Evolutionary conservation across 331 rosid species (phyloP), one percentile per base, ranked within the genome.

Genomic region (Telfairia occidentalis): DNA sequence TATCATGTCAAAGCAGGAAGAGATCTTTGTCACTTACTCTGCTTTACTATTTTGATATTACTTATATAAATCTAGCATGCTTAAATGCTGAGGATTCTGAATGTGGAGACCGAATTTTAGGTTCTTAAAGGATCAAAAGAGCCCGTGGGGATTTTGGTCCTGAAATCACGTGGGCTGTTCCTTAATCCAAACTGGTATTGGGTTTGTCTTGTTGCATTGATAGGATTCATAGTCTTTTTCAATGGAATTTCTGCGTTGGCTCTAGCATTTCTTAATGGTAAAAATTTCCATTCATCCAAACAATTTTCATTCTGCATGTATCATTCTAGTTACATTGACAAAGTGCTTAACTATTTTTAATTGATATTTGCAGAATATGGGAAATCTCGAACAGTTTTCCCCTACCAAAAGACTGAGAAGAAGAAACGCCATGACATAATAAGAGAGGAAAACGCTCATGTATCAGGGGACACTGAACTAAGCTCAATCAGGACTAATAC

Each of bases 101-200:
- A 23, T 66, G 72, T 74, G 80, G 43, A 69, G 45, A 75, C 71
- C 54, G 63, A 71, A 50, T 67, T 66, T 63, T 70, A 84, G 87
- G 81, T 79, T 76, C 32, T 32, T 71, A 37, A 79, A 3, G 87
- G 83, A 64, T 78, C 85, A 65, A 72, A 71, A 0, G 83, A 84
- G 52, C 54, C 79, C 28, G 50, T 84, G 10, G 87, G 85, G 48
- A 28, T 81, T 38, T 50, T 60, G 0, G 45, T 78, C 24, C 42
- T 84, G 78, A 76, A 84, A 59, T 19, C 79, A 50, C 79, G 81
- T 16, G 85, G 83, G 52, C 28, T 78, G 52, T 61, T 61, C 19
- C 18, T 76, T 19, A 5, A 66, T 11, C 32, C 83, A 2, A 37
- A 81, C 38, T 78, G 83, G 85, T 77, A 76, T 60, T 84, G 83